Evolutionary conservation across 768 basidiomycete genomes (phyloP).

Genomic region (Hygrocybe coccinea): DNA sequence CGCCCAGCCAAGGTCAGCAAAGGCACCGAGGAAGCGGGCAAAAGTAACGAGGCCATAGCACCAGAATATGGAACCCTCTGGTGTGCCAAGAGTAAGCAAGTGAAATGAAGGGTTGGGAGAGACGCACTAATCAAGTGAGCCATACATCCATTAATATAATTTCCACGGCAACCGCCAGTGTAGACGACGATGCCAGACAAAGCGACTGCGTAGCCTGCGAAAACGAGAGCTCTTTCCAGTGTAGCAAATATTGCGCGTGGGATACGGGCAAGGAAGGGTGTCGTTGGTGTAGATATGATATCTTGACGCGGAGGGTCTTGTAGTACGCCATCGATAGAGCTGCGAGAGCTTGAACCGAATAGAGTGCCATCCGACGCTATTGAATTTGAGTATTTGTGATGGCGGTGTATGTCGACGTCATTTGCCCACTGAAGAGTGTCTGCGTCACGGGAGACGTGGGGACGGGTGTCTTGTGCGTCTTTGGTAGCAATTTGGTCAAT

Average conservation of each 20-base stretch:
- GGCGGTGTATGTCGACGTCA: conserved; percentile 17
- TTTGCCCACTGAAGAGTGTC: conserved; percentile 42
- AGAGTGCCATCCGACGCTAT: conserved; percentile 44
- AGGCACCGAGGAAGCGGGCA: conserved; percentile 90
- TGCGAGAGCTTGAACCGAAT: conserved; percentile 45
- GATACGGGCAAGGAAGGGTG: conserved; percentile 34
- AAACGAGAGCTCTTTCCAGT: conserved; percentile 58
- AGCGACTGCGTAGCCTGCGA: conserved; percentile 64
- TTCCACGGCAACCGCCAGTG: conserved; percentile 79
- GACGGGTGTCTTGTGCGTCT: conserved; percentile 20
- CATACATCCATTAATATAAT: conserved; percentile 75
- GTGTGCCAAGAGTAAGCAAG: conserved; percentile 8
- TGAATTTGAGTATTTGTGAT: conserved; percentile 35
- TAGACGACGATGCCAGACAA: conserved; percentile 75
- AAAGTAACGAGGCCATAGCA: conserved; percentile 84
- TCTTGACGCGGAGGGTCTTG: conserved; percentile 33
- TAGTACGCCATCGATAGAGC: conserved; percentile 54
- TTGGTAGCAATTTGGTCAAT: conserved; percentile 27
- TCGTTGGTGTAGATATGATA: conserved; percentile 7
- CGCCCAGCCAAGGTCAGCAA: conserved; percentile 85
- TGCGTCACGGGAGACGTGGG: conserved; percentile 27
- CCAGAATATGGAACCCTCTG: conserved; percentile 92
- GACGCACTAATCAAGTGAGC: conserved; percentile 87
- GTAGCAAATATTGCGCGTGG: conserved; percentile 47
- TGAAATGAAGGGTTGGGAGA: conserved; percentile 8